A percentile compares a stretch with the other conserved stretches of the same genome.
phyloP scores from a whole-genome alignment of 2,329 filamentous ascomycete genomes.

The Corynespora cassiicola region DNA sequence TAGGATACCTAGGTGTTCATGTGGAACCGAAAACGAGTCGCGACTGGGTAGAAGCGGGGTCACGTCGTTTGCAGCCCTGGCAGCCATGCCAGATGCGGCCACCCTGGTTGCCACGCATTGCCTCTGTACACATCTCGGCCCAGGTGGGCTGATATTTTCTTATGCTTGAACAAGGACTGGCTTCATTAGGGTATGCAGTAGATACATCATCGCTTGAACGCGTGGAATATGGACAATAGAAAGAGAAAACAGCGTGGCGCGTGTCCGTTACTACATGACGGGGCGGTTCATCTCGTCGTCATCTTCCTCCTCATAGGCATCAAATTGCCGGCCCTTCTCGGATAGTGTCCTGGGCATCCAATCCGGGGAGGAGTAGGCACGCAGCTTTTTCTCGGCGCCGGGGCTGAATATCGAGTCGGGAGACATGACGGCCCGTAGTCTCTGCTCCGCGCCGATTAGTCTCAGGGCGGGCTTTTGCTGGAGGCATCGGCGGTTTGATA shows the following conservation, averaged over 20 bases:
- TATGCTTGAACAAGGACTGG: too few species aligned
- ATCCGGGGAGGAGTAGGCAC: slow-evolving; percentile 23
- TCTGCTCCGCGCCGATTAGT: slow-evolving; percentile 26
- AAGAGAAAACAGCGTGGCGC: not conserved
- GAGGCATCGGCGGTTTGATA: slow-evolving; percentile 1
- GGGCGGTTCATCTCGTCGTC: slow-evolving; percentile 41
- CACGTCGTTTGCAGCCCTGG: too few species aligned
- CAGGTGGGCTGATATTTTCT: too few species aligned
- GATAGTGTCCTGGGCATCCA: slow-evolving; percentile 19
- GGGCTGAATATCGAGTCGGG: slow-evolving; percentile 19
- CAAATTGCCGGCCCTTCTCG: slow-evolving; percentile 26
- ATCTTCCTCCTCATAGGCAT: slow-evolving; percentile 35
- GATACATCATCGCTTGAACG: too few species aligned
- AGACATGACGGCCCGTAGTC: slow-evolving; percentile 26
- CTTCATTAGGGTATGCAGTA: too few species aligned
- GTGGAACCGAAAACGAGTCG: too few species aligned
- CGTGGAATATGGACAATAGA: slow-evolving; percentile 9
- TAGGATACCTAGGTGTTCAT: too few species aligned
- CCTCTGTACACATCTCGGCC: too few species aligned
- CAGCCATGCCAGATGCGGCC: too few species aligned
- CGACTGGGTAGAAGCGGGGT: too few species aligned
- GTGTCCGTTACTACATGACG: slow-evolving; percentile 38
- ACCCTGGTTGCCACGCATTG: too few species aligned
- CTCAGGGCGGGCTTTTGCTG: slow-evolving; percentile 15
- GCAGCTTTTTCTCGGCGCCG: slow-evolving; percentile 33